phyloP scores from a whole-genome alignment of 176 grass and related monocot species.

The Oryza brachyantha region DNA sequence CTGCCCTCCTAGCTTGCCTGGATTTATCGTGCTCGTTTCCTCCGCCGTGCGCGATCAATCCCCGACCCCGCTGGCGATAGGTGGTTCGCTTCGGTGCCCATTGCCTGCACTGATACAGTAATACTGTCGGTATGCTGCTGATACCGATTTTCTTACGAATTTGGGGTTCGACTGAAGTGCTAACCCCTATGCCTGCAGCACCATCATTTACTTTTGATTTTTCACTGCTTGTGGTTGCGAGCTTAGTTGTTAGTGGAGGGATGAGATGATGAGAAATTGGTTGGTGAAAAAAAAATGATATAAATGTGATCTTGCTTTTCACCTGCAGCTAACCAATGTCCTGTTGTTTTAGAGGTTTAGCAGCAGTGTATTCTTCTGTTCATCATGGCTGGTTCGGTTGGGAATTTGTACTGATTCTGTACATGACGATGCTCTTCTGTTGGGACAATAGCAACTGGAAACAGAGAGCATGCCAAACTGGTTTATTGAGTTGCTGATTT shows the following conservation, averaged over 20 bases:
- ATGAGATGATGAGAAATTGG: not conserved
- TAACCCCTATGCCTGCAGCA: not conserved
- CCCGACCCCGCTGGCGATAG: not conserved
- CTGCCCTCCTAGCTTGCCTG: not conserved
- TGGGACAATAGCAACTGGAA: not conserved
- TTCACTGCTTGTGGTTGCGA: not conserved
- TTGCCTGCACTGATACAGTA: not conserved
- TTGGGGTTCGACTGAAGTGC: not conserved
- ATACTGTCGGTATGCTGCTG: not conserved
- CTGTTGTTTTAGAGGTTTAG: not conserved
- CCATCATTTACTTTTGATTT: not conserved
- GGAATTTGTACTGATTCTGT: not conserved
- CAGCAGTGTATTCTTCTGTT: not conserved
- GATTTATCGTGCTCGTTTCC: not conserved
- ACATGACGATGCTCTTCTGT: not conserved
- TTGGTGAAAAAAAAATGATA: not conserved
- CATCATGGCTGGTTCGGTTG: not conserved
- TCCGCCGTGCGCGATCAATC: not conserved
- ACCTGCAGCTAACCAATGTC: not conserved
- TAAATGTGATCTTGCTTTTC: not conserved
- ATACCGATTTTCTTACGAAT: not conserved
- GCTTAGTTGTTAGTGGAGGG: not conserved
- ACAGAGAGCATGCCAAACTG: not conserved
- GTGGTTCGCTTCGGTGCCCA: no score
- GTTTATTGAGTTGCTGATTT: not conserved